Evolutionary conservation across 2,329 filamentous ascomycete species (phyloP), one percentile per base, ranked within the genome.

Genomic region (Plectosphaerella sp.): DNA sequence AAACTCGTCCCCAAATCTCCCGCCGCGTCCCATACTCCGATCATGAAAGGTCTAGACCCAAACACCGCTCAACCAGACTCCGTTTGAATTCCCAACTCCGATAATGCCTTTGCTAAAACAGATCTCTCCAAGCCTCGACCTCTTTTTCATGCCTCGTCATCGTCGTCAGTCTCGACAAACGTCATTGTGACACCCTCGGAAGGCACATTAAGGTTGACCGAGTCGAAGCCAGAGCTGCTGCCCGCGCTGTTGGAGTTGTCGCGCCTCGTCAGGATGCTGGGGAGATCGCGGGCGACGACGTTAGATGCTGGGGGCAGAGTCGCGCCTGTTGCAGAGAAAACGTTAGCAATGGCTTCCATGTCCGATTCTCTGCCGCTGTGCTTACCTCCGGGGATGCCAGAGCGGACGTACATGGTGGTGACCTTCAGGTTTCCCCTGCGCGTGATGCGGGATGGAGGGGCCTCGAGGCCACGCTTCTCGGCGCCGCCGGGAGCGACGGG

Each of bases 111-210:
- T 22, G 28, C 28, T 9, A 33, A 33, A 33, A 33, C 28, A 33
- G 28, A 33, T 10, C 8, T 10, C 11, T 12, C 28, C 8, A 33
- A 10, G 28, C 28, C 28, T 33, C 28, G 8, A 10, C 28, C 11
- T 33, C 8, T 33, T 33, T 33, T 33, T 33, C 11, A 33, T 12
- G 28, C 28, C 28, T 43, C 61, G 20, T 55, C 61, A 25, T 62
- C 63, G 42, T 66, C 64, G n/a, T 68, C 59, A 18, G 66, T 67
- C 65, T 75, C 73, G 28, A 75, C 69, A 59, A 75, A 74, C 1
- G 72, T 75, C 72, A 76, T 73, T 42, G 72, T 74, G 47, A 75
- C 61, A n/a, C 72, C 72, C 59, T 73, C 70, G 42, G 67, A 71
- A 49, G 72, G 68, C 15, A 75, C 72, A 28, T 75, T 76, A 37